These are phyloP conservation scores for Jatropha podagrica DNA, from an alignment of 441 rosid species.

Conservation along the genomic window DNA sequence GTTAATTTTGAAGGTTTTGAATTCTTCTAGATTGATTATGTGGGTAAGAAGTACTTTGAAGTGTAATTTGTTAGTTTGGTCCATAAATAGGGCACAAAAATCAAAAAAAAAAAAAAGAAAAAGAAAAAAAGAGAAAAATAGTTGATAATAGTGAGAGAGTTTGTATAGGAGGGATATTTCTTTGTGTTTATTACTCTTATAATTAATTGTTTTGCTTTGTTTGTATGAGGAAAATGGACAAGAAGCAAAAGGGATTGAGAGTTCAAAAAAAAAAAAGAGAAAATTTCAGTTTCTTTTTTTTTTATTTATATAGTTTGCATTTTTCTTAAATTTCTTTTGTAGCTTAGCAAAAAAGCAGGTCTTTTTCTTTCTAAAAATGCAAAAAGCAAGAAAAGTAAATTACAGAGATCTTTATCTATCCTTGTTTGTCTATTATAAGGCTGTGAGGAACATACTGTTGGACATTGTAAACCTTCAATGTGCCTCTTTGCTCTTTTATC, in stretches of 20 bases:
- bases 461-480: not conserved
- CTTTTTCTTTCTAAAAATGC: not conserved
- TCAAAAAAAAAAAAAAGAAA: too few relatives aligned
- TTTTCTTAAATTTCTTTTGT: not conserved
- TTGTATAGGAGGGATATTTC: slow-evolving; percentile 29
- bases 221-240: slow-evolving; percentile 12
- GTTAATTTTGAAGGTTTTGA: not conserved
- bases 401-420: not conserved
- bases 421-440: not conserved
- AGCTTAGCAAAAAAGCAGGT: slow-evolving; percentile 1
- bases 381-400: not conserved
- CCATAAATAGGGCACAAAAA: slow-evolving; percentile 16
- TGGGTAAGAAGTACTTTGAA: not conserved
- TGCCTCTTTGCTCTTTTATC: not conserved
- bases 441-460: not conserved
- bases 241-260: slow-evolving; percentile 10
- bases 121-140: not conserved
- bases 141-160: slow-evolving; percentile 10
- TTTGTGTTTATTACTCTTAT: slow-evolving; percentile 7
- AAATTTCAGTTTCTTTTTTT: too few relatives aligned
- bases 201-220: not conserved
- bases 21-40: slow-evolving; percentile 4
- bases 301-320: not conserved
- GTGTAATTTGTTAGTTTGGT: slow-evolving; percentile 21
- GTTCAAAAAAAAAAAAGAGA: too few relatives aligned